These are phyloP conservation scores for Solanum sejunctum DNA, from an alignment of 257 asterid species.

Conservation along the genomic window DNA sequence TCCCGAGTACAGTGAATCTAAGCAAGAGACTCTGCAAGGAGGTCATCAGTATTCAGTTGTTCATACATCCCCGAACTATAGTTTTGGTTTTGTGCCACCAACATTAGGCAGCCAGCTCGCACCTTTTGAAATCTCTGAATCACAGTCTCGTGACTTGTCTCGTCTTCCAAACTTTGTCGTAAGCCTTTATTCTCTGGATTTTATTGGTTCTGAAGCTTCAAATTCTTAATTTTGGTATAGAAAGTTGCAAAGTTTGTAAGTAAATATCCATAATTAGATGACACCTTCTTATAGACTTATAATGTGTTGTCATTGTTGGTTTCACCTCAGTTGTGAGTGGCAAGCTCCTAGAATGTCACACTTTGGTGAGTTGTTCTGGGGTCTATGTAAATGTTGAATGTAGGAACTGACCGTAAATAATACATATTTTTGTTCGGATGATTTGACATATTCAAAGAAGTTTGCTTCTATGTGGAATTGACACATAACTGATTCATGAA, in stretches of 20 bases:
- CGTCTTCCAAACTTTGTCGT: slow-evolving; percentile 61
- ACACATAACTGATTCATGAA: neutral
- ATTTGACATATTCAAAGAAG: neutral
- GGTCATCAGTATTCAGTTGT: slow-evolving; percentile 37
- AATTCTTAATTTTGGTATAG: neutral
- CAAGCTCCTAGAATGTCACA: neutral
- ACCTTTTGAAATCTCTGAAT: slow-evolving; percentile 49
- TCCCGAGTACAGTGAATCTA: slow-evolving; percentile 38
- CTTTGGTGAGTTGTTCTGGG: neutral
- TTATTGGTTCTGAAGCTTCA: neutral
- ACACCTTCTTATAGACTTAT: neutral
- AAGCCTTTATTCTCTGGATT: slow-evolving; percentile 17
- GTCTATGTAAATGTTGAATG: neutral
- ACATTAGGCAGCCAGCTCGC: slow-evolving; percentile 35
- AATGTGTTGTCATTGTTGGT: neutral
- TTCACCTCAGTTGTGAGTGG: neutral
- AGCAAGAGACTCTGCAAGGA: slow-evolving; percentile 42
- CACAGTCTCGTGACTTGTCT: slow-evolving; percentile 54
- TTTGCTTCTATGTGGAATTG: neutral
- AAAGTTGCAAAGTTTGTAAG: neutral
- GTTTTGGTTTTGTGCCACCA: slow-evolving; percentile 55
- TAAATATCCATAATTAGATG: neutral
- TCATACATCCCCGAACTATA: slow-evolving; percentile 48
- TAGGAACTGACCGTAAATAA: neutral
- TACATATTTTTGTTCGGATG: neutral